Percentiles rank a stretch among this genome's conserved stretches.
These are phyloP conservation scores for Botryosphaeria dothidea DNA, from an alignment of 2,329 filamentous ascomycete species.

Conservation along the genomic window DNA sequence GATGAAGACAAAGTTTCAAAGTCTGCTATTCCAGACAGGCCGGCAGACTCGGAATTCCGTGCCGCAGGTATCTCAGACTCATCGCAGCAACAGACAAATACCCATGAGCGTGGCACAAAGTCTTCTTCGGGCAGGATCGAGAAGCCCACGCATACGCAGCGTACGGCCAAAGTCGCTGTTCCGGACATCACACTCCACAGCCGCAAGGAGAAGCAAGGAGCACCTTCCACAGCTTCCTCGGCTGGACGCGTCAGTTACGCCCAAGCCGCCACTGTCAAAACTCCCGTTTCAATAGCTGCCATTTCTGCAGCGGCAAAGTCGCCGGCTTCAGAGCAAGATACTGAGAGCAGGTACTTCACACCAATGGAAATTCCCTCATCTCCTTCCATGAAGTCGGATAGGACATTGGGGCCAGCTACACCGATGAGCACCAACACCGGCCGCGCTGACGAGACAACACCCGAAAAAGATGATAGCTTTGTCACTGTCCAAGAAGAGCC, in stretches of 20 bases:
- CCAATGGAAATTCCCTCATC: neutral
- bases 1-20: neutral
- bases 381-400: neutral
- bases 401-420: neutral
- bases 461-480: slow-evolving; percentile 15
- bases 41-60: neutral
- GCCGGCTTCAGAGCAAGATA: neutral
- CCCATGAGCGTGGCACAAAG: neutral
- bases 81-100: neutral
- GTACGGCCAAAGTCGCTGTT: neutral
- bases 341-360: slow-evolving; percentile 6
- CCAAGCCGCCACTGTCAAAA: neutral
- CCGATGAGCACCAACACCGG: neutral
- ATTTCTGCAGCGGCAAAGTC: neutral
- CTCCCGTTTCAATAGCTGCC: neutral
- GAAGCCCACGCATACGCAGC: neutral
- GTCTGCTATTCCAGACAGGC: neutral
- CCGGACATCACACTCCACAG: slow-evolving; percentile 4
- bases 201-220: slow-evolving; percentile 3
- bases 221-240: neutral
- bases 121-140: neutral
- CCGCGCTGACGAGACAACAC: neutral
- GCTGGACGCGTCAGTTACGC: slow-evolving; percentile 6
- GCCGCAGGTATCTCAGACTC: neutral
- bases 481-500: slow-evolving; percentile 9